These are phyloP conservation scores for Diplodia sapinea DNA, from an alignment of 2,329 filamentous ascomycete species.

Conservation along the genomic window DNA sequence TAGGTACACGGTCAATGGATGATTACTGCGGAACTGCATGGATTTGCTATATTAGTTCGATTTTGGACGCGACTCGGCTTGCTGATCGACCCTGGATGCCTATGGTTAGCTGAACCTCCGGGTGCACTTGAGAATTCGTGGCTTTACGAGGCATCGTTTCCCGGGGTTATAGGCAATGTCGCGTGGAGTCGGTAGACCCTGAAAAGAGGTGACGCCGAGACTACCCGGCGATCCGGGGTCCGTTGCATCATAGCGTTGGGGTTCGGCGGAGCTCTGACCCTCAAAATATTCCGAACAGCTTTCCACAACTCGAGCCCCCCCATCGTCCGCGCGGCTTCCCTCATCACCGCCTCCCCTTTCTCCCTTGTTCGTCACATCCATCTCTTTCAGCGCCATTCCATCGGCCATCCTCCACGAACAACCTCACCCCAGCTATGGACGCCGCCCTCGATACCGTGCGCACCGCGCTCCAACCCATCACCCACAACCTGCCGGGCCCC, in stretches of 20 bases:
- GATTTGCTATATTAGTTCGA: background rate
- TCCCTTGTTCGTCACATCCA: background rate
- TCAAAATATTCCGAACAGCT: constrained; percentile 25
- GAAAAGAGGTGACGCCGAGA: constrained; percentile 1
- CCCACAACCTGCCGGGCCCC: constrained; percentile 52
- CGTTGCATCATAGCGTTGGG: constrained; percentile 23
- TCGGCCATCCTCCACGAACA: background rate
- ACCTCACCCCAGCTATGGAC: constrained; percentile 21
- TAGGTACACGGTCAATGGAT: constrained; percentile 1
- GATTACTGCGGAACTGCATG: constrained; percentile 4
- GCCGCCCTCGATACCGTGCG: constrained; percentile 54
- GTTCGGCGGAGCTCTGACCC: background rate
- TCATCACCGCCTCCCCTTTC: background rate
- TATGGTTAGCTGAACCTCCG: background rate
- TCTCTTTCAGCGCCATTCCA: background rate
- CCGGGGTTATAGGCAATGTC: background rate
- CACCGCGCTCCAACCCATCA: constrained; percentile 52
- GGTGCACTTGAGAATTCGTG: background rate
- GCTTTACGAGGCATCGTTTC: background rate
- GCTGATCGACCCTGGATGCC: background rate
- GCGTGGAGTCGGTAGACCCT: background rate
- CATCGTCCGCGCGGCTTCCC: background rate
- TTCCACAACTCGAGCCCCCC: constrained; percentile 8
- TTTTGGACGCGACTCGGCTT: background rate
- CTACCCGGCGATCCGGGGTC: constrained; percentile 22